Percentiles rank a stretch among this genome's conserved stretches.
Evolutionary conservation across 768 basidiomycete species (phyloP).

Genomic region (Neoboletus magnificus): DNA sequence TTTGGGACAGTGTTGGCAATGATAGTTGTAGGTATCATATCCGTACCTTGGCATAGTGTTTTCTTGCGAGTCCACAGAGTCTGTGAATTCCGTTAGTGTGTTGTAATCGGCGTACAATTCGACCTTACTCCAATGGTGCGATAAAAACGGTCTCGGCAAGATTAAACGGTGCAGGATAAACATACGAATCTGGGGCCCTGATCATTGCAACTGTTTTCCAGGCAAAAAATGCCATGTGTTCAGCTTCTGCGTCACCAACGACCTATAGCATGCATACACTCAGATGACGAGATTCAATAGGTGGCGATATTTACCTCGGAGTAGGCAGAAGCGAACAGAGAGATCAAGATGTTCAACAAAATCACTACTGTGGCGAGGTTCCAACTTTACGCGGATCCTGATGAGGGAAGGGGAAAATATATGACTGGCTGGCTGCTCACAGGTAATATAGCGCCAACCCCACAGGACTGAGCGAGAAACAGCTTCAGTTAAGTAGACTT

Average conservation of each 20-base stretch:
- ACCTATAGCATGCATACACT: slow-evolving; percentile 45
- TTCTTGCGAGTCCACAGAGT: slow-evolving; percentile 42
- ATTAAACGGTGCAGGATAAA: slow-evolving; percentile 94
- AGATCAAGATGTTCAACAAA: slow-evolving; percentile 90
- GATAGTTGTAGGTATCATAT: background rate
- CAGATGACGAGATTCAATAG: background rate
- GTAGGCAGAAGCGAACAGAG: slow-evolving; percentile 92
- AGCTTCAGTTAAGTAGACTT: background rate
- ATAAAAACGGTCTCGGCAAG: slow-evolving; percentile 76
- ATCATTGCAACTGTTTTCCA: slow-evolving; percentile 84
- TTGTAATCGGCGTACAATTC: background rate
- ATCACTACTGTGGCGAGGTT: slow-evolving; percentile 80
- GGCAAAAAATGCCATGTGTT: slow-evolving; percentile 90
- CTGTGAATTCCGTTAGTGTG: slow-evolving; percentile 27
- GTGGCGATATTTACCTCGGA: slow-evolving; percentile 58
- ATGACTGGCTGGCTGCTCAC: slow-evolving; percentile 40
- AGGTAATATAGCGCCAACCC: slow-evolving; percentile 77
- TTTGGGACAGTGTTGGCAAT: slow-evolving; percentile 4
- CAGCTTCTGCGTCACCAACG: slow-evolving; percentile 79
- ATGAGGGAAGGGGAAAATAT: background rate
- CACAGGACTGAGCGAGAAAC: slow-evolving; percentile 37
- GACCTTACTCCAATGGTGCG: slow-evolving; percentile 80
- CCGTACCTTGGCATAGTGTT: slow-evolving; percentile 57
- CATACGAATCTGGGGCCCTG: slow-evolving; percentile 73
- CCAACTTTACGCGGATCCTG: slow-evolving; percentile 49